These are phyloP conservation scores for Triticum urartu DNA, from an alignment of 176 grass and related monocot species.

Conservation along the genomic window DNA sequence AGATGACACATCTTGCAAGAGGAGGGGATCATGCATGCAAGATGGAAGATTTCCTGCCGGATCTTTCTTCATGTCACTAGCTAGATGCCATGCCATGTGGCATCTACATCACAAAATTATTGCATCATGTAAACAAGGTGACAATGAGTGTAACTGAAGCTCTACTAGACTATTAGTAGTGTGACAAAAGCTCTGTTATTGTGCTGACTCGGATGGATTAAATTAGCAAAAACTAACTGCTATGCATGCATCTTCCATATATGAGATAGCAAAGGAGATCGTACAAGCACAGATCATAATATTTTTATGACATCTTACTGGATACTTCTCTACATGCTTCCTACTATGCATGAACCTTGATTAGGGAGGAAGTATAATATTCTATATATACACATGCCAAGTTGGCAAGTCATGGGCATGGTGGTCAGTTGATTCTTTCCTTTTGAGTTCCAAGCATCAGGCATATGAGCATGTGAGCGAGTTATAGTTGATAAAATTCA, in stretches of 20 bases:
- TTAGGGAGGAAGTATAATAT: not conserved
- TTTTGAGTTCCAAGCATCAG: conserved; percentile 23
- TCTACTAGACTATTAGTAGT: not conserved
- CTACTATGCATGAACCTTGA: conserved; percentile 22
- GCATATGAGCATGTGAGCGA: conserved; percentile 20
- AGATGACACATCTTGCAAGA: conserved; percentile 8
- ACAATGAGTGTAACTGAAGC: not conserved
- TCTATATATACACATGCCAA: conserved; percentile 7
- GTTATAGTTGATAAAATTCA: conserved; percentile 10
- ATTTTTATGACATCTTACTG: not conserved
- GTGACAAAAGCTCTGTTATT: not conserved
- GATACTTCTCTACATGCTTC: conserved; percentile 2
- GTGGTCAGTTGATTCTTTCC: conserved; percentile 1
- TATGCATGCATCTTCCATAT: not conserved
- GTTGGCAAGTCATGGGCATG: conserved; percentile 19
- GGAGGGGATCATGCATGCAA: not conserved
- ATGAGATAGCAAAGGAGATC: not conserved
- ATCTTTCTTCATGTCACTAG: conserved; percentile 15
- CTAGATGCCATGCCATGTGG: conserved; percentile 35
- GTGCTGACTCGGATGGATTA: not conserved
- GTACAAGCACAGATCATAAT: not conserved
- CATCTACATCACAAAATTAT: not conserved
- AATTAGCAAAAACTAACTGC: not conserved
- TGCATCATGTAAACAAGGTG: not conserved
- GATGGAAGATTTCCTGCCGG: conserved; percentile 13